Evolutionary conservation across 2,329 filamentous ascomycete genomes (phyloP), one percentile per base, ranked within the genome.

Genomic region (Pseudocercospora macadamiae): DNA sequence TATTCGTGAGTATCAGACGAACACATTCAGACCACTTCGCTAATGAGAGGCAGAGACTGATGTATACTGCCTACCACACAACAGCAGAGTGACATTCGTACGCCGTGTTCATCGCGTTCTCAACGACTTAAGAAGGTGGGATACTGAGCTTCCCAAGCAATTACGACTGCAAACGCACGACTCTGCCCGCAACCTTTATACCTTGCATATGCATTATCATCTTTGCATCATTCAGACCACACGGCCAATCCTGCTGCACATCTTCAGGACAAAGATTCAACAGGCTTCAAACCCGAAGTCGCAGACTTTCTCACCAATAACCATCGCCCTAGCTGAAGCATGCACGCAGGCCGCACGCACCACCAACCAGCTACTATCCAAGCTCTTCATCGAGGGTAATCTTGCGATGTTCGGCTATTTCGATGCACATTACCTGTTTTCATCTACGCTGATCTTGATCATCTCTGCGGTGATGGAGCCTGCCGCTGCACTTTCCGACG

Each of bases 331-430:
- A 3, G 66, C 66, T 34, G 72, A 74, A 47, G 77, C 79, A 0
- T 81, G 79, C 53, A 73, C 79, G 0, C 72, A 76, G 21, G 79
- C 77, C 10, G 77, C 80, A 0, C 71, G 76, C 0, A 76, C 80
- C 28, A 80, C 78, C 0, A 75, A 74, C 36, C 73, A 74, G 0
- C 68, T 82, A 0, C 67, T 82, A 0, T 76, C 74, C 2, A 75
- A 79, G 4, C 73, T 73, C 16, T 82, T 79, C 76, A 74, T 81
- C 3, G 75, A 79, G 26, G 80, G 80, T 0, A 75, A 77, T 0
- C 79, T 81, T 51, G 71, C 75, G 0, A 80, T 75, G 0, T 80
- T 81, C 37, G 79, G 80, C 58, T 82, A 79, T 64, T 78, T 77
- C 44, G 75, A 77, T 64, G 75, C 77, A 0, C 77, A 80, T 37